Evolutionary conservation across 345 rosid species (phyloP), one percentile per base, ranked within the genome.

Genomic region (Gossypium ekmanianum): DNA sequence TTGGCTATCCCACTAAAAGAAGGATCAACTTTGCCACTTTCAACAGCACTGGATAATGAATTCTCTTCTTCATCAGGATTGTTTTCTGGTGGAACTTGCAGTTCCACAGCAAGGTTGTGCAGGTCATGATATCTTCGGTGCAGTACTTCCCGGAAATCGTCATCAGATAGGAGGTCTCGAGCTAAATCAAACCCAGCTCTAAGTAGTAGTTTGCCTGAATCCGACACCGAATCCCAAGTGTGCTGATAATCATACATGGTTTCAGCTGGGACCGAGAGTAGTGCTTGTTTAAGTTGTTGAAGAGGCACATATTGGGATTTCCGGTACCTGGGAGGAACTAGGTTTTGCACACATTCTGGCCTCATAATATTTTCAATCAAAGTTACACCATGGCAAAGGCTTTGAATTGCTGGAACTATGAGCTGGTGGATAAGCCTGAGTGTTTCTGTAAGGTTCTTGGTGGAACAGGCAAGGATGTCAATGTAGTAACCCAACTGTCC

Each of bases 191-290:
- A 93, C n/a, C 94, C 93, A 27, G 87, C 83, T 76, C 78, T 70
- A 24, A 93, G 78, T 76, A 95, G 57, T 43, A 83, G 63, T 71
- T 82, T 90, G 34, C 97, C 94, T 11, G 93, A 86, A 71, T 91
- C 96, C 17, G 81, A 74, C 66, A 90, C 96, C 29, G 87, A 75
- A 76, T 82, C 85, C 98, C 98, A 93, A 0, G 96, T 93, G 79
- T 95, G 98, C 81, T 95, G 98, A 84, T 95, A 95, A 80, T 90
- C 97, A 73, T 95, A 93, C 92, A 93, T 86, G 77, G 90, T 65
- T 26, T 95, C 97, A 34, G 99, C 99, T 44, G 97, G 93, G 79
- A 89, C 89, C 3, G 99, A 90, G 52, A 92, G 92, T 56, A 93
- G 81, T 47, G 93, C 99, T 61, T 86, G 90, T 86, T 91, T 95